Conservation (phyloP, 108 stramenopile genomes). For the Cyclotella distinguenda region DNA sequence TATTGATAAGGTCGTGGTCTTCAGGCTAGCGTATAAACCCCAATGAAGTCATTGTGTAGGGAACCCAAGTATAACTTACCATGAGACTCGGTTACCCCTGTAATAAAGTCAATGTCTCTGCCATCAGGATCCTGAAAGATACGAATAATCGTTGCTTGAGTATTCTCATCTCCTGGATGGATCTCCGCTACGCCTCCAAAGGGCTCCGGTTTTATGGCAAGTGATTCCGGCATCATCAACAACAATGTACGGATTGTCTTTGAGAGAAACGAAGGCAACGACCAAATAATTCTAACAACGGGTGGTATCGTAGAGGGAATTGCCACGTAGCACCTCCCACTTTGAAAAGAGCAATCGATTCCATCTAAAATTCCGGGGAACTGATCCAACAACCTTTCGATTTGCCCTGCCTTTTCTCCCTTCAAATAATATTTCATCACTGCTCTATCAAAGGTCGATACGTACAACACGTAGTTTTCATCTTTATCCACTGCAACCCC, state of each 20-base stretch:
- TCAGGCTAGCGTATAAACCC: slow-evolving; percentile 52
- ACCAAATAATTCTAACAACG: slow-evolving; percentile 13
- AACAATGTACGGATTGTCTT: slow-evolving; percentile 44
- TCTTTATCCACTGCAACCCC: slow-evolving; percentile 62
- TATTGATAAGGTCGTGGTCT: not conserved
- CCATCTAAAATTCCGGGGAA: slow-evolving; percentile 59
- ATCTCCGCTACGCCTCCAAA: slow-evolving; percentile 61
- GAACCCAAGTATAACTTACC: slow-evolving; percentile 75
- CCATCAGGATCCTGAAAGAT: slow-evolving; percentile 68
- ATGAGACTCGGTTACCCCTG: slow-evolving; percentile 58
- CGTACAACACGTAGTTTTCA: slow-evolving; percentile 50
- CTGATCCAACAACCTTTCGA: slow-evolving; percentile 46
- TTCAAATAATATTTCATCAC: slow-evolving; percentile 58
- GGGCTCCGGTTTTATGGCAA: slow-evolving; percentile 23
- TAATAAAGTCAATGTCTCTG: slow-evolving; percentile 48
- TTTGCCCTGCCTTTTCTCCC: slow-evolving; percentile 44
- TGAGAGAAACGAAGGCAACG: slow-evolving; percentile 35
- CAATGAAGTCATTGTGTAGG: slow-evolving; percentile 60
- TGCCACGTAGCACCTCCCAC: slow-evolving; percentile 45
- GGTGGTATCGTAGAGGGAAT: slow-evolving; percentile 28
- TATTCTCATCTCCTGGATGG: slow-evolving; percentile 26
- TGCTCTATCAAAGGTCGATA: slow-evolving; percentile 36
- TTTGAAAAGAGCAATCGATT: slow-evolving; percentile 53
- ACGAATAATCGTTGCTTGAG: slow-evolving; percentile 26
- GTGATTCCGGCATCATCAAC: slow-evolving; percentile 48